Conservation (phyloP, 2,329 filamentous ascomycete species). For the Nothophaeocryptopus gaeumannii region DNA sequence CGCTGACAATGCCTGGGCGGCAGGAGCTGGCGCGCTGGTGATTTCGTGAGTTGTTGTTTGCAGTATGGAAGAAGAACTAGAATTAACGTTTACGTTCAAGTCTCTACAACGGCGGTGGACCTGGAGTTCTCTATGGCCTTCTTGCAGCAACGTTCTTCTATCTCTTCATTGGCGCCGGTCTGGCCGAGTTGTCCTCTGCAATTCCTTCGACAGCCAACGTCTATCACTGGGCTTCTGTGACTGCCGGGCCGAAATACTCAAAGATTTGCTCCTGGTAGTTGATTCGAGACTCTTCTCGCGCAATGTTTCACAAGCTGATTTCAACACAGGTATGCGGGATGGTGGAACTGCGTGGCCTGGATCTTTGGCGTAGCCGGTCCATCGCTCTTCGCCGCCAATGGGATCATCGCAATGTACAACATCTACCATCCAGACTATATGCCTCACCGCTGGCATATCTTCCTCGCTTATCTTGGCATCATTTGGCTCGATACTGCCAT, state of each 20-base stretch:
- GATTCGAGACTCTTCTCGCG: too few species aligned
- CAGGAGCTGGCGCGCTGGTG: conserved; percentile 24
- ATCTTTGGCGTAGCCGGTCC: conserved; percentile 46
- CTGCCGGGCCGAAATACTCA: conserved; percentile 48
- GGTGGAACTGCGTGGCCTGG: conserved; percentile 54
- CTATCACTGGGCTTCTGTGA: conserved; percentile 55
- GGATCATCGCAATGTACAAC: conserved; percentile 49
- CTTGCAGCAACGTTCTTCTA: conserved; percentile 52
- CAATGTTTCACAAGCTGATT: too few species aligned
- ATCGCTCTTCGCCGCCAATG: conserved; percentile 45
- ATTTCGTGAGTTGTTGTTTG: conserved; percentile 28
- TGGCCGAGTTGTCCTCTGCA: conserved; percentile 49
- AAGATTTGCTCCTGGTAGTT: conserved; percentile 46
- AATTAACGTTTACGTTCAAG: conserved; percentile 22
- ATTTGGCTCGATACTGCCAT: conserved; percentile 47
- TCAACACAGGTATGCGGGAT: conserved; percentile 52
- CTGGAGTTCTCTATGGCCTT: conserved; percentile 48
- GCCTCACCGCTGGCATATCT: conserved; percentile 52
- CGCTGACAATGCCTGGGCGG: conserved; percentile 35
- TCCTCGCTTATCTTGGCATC: conserved; percentile 48
- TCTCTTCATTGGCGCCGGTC: conserved; percentile 49
- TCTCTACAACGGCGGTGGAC: conserved; percentile 47
- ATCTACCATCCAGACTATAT: conserved; percentile 48
- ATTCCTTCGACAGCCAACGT: conserved; percentile 41
- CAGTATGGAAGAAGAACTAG: not conserved